phyloP scores from a whole-genome alignment of 768 basidiomycete genomes.

The Thelephora ganbajun region DNA sequence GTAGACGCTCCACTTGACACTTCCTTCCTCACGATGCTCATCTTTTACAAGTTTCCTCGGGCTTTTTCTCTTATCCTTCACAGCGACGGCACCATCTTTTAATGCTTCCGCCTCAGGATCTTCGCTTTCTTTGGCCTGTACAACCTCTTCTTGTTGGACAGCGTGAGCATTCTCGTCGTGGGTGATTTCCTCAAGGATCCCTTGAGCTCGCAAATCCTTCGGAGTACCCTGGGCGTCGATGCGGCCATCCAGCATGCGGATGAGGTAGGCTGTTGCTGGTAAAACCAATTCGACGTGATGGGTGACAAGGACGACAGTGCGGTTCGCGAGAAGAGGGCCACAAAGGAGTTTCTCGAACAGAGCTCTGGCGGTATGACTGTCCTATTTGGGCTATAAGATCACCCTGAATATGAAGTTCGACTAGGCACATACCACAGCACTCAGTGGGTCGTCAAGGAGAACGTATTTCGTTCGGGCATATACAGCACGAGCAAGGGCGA shows the following conservation, averaged over 20 bases:
- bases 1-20: constrained; percentile 65
- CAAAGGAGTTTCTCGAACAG: constrained; percentile 50
- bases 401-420: background rate
- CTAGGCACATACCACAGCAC: constrained; percentile 51
- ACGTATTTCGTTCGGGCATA: constrained; percentile 44
- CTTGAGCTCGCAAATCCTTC: constrained; percentile 44
- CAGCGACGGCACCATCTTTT: constrained; percentile 15
- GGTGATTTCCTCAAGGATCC: constrained; percentile 46
- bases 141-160: constrained; percentile 27
- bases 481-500: constrained; percentile 72
- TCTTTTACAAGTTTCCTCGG: constrained; percentile 68
- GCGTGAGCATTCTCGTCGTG: constrained; percentile 36
- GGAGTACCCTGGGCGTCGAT: constrained; percentile 64
- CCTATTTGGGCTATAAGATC: constrained; percentile 22
- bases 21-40: constrained; percentile 67
- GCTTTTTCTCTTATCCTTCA: constrained; percentile 33
- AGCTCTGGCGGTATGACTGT: constrained; percentile 53
- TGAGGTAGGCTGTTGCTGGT: constrained; percentile 55
- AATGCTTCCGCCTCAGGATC: constrained; percentile 13
- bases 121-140: constrained; percentile 5
- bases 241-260: constrained; percentile 72
- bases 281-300: constrained; percentile 79
- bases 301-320: constrained; percentile 68
- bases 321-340: constrained; percentile 48
- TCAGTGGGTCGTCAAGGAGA: constrained; percentile 70